A percentile compares a stretch with the other conserved stretches of the same genome.
Evolutionary conservation across 768 basidiomycete genomes (phyloP).

Genomic region (Calocera cornea): DNA sequence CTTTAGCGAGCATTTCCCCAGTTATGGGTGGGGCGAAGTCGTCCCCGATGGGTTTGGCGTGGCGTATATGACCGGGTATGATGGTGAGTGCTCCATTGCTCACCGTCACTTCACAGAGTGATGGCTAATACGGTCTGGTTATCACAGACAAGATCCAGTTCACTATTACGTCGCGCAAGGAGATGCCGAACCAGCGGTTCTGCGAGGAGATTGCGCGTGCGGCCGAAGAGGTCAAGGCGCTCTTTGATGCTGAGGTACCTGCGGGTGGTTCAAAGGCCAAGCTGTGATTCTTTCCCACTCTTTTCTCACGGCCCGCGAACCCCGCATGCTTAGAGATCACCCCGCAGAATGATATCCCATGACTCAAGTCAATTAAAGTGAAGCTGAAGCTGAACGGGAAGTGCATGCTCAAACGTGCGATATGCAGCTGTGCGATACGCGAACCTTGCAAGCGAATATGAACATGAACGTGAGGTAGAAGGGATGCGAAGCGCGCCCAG

Average conservation of each 20-base stretch:
- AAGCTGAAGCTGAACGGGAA: too few species aligned
- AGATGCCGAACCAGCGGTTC: constrained; percentile 69
- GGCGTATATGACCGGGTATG: constrained; percentile 84
- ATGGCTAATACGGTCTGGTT: neutral
- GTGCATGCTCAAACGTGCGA: too few species aligned
- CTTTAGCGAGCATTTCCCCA: constrained; percentile 68
- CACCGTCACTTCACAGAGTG: neutral
- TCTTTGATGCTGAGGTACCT: constrained; percentile 30
- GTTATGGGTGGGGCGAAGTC: constrained; percentile 92
- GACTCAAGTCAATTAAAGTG: neutral
- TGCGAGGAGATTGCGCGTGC: constrained; percentile 51
- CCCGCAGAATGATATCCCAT: neutral
- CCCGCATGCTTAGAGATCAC: too few species aligned
- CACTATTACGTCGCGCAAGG: constrained; percentile 74
- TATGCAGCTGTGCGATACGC: too few species aligned
- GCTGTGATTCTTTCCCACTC: constrained; percentile 10
- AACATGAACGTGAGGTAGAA: neutral
- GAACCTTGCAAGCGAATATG: neutral
- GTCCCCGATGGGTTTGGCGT: constrained; percentile 91
- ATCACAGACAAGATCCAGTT: constrained; percentile 61
- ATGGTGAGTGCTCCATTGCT: constrained; percentile 34
- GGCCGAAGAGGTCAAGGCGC: constrained; percentile 53
- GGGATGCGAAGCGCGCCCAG: neutral
- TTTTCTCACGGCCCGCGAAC: neutral
- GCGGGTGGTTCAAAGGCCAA: constrained; percentile 17